Evolutionary conservation across 805 yeast genomes (phyloP), one percentile per base, ranked within the genome.

Genomic region (Pichia nakasei): DNA sequence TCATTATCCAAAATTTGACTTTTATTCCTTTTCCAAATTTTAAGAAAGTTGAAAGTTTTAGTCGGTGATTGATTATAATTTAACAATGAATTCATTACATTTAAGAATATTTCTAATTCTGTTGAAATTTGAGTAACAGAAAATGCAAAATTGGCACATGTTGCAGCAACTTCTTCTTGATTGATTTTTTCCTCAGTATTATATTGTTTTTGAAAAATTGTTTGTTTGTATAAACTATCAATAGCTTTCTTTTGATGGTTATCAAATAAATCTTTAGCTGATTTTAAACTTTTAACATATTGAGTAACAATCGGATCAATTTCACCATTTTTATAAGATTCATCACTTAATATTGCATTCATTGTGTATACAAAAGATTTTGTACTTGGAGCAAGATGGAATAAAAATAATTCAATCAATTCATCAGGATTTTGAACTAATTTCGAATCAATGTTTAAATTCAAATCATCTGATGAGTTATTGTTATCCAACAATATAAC

Each of bases 91-190:
- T 66, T 67, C 31, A 78, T 56, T 9, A 67, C 49, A 12, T 63
- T 63, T 33, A 83, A 58, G 47, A 79, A 76, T 2, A 60, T 63
- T 19, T 61, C 55, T 40, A 85, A 60, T 48, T 82, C 88, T 31
- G 66, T 66, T 1, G 86, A 78, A 51, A 77, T 78, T 44, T 82
- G 76, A 3, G 76, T 73, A 33, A 86, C 57, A 21, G 83, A 68
- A 31, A 79, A 74, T 2, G 89, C 71, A 55, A 85, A 85, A 57
- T 85, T 83, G 1, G 89, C 91, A 64, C 93, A 84, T 38, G 85
- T 75, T 0, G 95, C 94, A 1, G 89, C 84, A 4, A 85, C 82
- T 51, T 83, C 88, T 61, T 85, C 94, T 52, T 81, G 83, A 47
- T 79, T 82, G 1, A 81, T 69, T 47, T 69, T 73, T 35, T 69